A percentile compares a stretch with the other conserved stretches of the same genome.
These are phyloP conservation scores for Saksenaea vasiformis DNA, from an alignment of 371 early-diverging fungal species.

Conservation along the genomic window DNA sequence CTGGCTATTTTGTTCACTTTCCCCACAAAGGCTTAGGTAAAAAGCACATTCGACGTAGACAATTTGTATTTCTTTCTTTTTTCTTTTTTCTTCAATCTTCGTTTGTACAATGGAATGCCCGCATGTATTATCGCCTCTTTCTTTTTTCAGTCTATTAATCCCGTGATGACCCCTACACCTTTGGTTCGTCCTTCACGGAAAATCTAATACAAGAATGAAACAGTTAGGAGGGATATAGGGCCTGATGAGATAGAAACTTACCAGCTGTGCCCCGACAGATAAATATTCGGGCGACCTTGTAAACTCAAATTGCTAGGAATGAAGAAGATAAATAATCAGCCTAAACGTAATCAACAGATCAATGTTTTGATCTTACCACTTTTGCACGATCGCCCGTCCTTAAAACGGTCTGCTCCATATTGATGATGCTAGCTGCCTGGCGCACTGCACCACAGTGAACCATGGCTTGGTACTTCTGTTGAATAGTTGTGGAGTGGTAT, in stretches of 20 bases:
- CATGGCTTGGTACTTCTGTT: slow-evolving; percentile 91
- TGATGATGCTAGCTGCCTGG: slow-evolving; percentile 86
- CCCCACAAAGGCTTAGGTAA: not conserved
- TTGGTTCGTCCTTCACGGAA: slow-evolving; percentile 91
- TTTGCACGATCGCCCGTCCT: slow-evolving; percentile 88
- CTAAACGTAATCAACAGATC: not conserved
- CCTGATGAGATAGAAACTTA: slow-evolving; percentile 20
- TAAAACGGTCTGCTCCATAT: slow-evolving; percentile 70
- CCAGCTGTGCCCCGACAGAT: slow-evolving; percentile 71
- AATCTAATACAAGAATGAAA: slow-evolving; percentile 35
- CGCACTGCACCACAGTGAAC: slow-evolving; percentile 89
- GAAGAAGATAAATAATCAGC: slow-evolving; percentile 18
- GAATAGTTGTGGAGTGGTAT: slow-evolving; percentile 91
- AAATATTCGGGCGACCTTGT: slow-evolving; percentile 85
- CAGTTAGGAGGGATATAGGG: not conserved
- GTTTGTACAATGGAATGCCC: slow-evolving; percentile 1
- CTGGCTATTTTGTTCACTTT: not conserved
- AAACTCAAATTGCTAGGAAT: slow-evolving; percentile 69
- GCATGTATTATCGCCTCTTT: not conserved
- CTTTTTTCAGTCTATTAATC: slow-evolving; percentile 23
- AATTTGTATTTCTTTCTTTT: not conserved
- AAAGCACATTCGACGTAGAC: slow-evolving; percentile 1
- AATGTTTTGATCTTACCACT: slow-evolving; percentile 51
- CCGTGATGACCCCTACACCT: slow-evolving; percentile 86
- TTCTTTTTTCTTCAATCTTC: not conserved